Base-by-base conservation (phyloP, 1,284 basidiomycete species). In the Cutaneotrichosporon mucoides region DNA sequence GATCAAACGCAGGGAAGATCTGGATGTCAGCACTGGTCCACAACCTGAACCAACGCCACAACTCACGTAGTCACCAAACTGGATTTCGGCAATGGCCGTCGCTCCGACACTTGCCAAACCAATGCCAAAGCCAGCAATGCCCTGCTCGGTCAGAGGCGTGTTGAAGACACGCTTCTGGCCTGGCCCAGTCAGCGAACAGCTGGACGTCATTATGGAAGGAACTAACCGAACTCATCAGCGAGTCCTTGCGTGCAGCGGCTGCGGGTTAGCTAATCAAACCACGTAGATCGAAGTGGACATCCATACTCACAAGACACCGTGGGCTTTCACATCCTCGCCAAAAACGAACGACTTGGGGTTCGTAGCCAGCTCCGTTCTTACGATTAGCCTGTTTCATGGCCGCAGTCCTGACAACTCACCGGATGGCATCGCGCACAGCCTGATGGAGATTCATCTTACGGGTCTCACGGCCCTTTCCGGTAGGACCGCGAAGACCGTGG, bases 121-220 rank as follows among this genome's bases (percentile, higher is more conserved):
- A 53, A 97, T 92, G 0, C 88, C 93, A 68, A 97, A 96, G 7
- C 93, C 93, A 46, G 90, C 92, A 57, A 97, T 95, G 5, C 93
- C 93, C 77, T 97, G 92, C 72, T 95, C 92, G 0, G 90, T 93
- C 56, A 95, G 76, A 5, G 92, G 92, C 0, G 92, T 95, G 76
- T 96, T 95, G 79, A 96, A 95, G n/a, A 96, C 90, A 45, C 92
- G 85, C 76, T 93, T 90, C 52, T 86, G 84, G 42, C 92, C 90
- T 92, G 68, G 33, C 46, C 43, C 42, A 57, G 44, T 52, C 37
- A 44, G 53, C 4, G 6, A 6, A 40, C 12, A 13, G n/a, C 15
- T n/a, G 5, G 6, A 34, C 24, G 24, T 24, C 24, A 24, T 24
- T 24, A 24, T 24, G 24, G 24, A 24, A 24, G 24, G 24, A 24